These are phyloP conservation scores for Calonectria multiphialidica DNA, from an alignment of 2,329 filamentous ascomycete species.

Conservation along the genomic window DNA sequence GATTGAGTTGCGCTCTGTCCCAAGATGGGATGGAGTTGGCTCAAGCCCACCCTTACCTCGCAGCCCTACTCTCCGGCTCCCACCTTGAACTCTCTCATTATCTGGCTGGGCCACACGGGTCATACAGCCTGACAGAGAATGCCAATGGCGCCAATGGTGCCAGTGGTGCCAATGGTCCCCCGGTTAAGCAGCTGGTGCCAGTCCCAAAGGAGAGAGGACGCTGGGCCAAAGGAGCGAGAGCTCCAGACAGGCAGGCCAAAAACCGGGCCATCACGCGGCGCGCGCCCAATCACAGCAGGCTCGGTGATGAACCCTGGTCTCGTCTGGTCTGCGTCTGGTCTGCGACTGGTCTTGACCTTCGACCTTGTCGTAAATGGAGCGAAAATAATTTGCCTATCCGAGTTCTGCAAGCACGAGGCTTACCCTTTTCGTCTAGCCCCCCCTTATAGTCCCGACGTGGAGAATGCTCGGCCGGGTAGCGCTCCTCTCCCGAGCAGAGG, in stretches of 20 bases:
- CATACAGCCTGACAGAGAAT: background rate
- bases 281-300: background rate
- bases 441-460: background rate
- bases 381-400: conserved; percentile 11
- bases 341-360: conserved; percentile 3
- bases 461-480: conserved; percentile 11
- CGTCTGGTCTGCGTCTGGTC: background rate
- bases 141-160: background rate
- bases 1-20: conserved; percentile 21
- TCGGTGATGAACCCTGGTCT: background rate
- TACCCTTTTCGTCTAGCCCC: conserved; percentile 2
- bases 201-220: background rate
- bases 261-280: background rate
- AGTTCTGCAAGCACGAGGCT: conserved; percentile 5
- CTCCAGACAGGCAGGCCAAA: background rate
- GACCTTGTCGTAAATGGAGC: background rate
- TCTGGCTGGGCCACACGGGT: background rate
- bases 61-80: background rate
- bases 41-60: conserved; percentile 3
- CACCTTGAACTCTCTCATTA: conserved; percentile 9
- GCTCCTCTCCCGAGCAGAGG: conserved; percentile 3
- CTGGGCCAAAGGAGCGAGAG: background rate
- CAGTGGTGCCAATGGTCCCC: too few relatives aligned
- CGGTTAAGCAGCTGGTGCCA: background rate
- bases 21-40: conserved; percentile 26